These are phyloP conservation scores for Erythrophleum ivorense DNA, from an alignment of 331 rosid species.

Conservation along the genomic window DNA sequence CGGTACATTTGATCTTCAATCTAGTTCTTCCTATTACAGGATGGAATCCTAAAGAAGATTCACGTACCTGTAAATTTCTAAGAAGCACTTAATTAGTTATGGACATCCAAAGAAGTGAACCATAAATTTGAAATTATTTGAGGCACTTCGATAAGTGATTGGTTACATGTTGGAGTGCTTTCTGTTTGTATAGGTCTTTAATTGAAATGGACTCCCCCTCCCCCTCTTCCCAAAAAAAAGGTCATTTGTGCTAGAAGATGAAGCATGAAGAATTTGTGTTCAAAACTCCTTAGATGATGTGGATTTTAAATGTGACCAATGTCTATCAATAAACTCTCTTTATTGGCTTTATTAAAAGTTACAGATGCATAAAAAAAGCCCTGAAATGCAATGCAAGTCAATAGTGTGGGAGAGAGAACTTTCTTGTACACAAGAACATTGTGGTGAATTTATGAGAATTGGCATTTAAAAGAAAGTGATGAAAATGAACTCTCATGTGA, in stretches of 20 bases:
- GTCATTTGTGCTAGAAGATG: constrained; percentile 12
- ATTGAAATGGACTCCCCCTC: neutral
- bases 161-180: constrained; percentile 9
- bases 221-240: neutral
- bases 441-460: constrained; percentile 8
- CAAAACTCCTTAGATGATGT: neutral
- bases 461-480: constrained; percentile 21
- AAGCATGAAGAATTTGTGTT: neutral
- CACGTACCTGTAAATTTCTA: neutral
- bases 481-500: constrained; percentile 7
- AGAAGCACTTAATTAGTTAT: neutral
- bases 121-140: neutral
- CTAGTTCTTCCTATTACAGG: neutral
- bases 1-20: constrained; percentile 4
- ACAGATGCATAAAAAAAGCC: neutral
- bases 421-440: neutral
- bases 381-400: neutral
- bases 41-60: constrained; percentile 28
- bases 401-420: constrained; percentile 12
- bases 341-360: constrained; percentile 8
- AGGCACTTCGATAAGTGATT: constrained; percentile 9
- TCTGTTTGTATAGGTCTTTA: neutral
- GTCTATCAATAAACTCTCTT: neutral
- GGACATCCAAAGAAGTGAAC: constrained; percentile 10
- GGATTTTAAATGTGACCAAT: neutral